Evolutionary conservation across 2,329 filamentous ascomycete genomes (phyloP), one percentile per base, ranked within the genome.

Genomic region (Elsinoe australis): DNA sequence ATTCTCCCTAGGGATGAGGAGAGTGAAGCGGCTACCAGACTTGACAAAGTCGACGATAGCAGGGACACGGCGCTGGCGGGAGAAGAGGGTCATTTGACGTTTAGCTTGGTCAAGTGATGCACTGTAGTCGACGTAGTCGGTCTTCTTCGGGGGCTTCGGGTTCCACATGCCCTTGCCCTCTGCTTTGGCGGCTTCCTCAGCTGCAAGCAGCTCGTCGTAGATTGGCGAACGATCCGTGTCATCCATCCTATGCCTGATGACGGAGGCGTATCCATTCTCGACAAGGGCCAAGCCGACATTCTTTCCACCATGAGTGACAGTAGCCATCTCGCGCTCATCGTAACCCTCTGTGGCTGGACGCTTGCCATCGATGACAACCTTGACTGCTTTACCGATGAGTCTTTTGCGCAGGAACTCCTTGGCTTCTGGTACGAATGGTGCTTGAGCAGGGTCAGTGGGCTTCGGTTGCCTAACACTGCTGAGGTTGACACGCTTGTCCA

Each of bases 21-120:
- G 75, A 19, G 87, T 94, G 67, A 96, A 98, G 56, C 92, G 80
- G 32, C 89, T 94, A 22, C 86, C 92, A n/a, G 88, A 86, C 70
- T 96, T 95, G 72, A 94, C 92, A 65, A 94, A 98, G 66, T 98
- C 92, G 33, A 98, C 88, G 57, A 98, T 76, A 8, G 85, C 92
- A 5, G 92, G 88, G 3, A 96, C 83, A 67, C 86, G 90, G 74
- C 87, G 90, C 66, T 95, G 89, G 47, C 90, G 80, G 53, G 92
- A 86, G 24, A 98, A 76, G 17, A 87, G 82, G 8, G 86, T 85
- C 29, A 94, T 76, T 66, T 95, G 88, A 47, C 95, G 83, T 76
- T 95, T 96, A 54, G 92, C 92, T 69, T 95, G 95, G 65, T 96
- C 90, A 5, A 90, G 70, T 52, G 78, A 89, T 66, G 96, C 92